These are phyloP conservation scores for Candida hispaniensis DNA, from an alignment of 805 yeast species.

Conservation along the genomic window DNA sequence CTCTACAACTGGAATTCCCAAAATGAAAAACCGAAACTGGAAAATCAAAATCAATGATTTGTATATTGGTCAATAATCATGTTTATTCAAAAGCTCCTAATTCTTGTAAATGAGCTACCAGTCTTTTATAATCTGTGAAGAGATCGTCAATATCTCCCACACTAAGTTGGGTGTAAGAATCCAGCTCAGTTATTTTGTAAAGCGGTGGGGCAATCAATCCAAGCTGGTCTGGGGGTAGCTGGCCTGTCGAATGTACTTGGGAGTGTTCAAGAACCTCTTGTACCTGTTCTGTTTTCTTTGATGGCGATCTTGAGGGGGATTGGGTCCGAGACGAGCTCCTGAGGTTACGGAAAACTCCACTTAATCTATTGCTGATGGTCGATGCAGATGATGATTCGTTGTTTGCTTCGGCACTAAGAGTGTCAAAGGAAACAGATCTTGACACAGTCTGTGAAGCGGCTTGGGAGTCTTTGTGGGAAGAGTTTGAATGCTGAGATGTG, in stretches of 20 bases:
- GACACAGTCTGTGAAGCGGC: slow-evolving; percentile 7
- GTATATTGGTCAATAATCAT: too few relatives aligned
- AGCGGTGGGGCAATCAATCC: slow-evolving; percentile 20
- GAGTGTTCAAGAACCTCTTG: not conserved
- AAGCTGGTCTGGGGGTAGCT: slow-evolving; percentile 1
- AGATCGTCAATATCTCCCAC: slow-evolving; percentile 29
- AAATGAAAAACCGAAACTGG: too few relatives aligned
- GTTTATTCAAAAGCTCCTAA: slow-evolving; percentile 24
- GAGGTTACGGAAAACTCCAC: slow-evolving; percentile 13
- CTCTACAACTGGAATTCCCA: too few relatives aligned
- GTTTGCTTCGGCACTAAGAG: slow-evolving; percentile 4
- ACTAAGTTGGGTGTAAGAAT: slow-evolving; percentile 27
- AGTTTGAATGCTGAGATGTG: not conserved
- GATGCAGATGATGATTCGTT: slow-evolving; percentile 3
- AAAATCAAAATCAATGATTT: not conserved
- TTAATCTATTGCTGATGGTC: slow-evolving; percentile 3
- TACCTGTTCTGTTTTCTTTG: slow-evolving; percentile 8
- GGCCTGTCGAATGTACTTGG: slow-evolving; percentile 2
- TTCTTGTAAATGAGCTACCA: slow-evolving; percentile 27
- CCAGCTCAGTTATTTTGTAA: slow-evolving; percentile 19
- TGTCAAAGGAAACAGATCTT: slow-evolving; percentile 15
- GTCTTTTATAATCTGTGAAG: slow-evolving; percentile 31
- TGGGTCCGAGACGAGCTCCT: slow-evolving; percentile 11
- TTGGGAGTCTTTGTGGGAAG: not conserved
- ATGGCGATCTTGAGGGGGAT: slow-evolving; percentile 12